phyloP scores from a whole-genome alignment of 768 basidiomycete genomes.

The Hydnomerulius pinastri region DNA sequence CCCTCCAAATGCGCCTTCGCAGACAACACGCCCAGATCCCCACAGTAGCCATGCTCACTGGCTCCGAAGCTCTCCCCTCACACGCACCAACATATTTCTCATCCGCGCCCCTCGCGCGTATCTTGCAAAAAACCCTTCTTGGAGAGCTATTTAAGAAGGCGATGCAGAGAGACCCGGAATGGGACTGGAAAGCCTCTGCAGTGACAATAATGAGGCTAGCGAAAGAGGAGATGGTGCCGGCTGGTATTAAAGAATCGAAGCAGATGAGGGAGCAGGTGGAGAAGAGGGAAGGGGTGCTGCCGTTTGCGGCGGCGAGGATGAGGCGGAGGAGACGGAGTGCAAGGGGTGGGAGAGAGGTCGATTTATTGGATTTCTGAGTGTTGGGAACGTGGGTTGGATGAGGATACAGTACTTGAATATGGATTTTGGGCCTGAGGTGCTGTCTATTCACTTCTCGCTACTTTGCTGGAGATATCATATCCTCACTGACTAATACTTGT shows the following conservation, averaged over 20 bases:
- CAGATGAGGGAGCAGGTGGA: background rate
- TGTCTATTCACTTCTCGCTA: too few species aligned
- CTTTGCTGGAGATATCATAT: too few species aligned
- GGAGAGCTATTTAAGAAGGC: slow-evolving; percentile 24
- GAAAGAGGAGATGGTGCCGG: slow-evolving; percentile 19
- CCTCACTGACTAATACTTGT: too few species aligned
- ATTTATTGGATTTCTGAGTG: slow-evolving; percentile 8
- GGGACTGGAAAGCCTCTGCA: slow-evolving; percentile 25
- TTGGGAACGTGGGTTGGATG: too few species aligned
- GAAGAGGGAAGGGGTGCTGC: slow-evolving; percentile 5
- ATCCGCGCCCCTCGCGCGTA: slow-evolving; percentile 20
- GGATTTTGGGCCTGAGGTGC: too few species aligned
- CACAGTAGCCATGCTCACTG: slow-evolving; percentile 18
- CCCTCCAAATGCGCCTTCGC: background rate
- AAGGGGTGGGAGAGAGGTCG: slow-evolving; percentile 20
- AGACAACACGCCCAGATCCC: slow-evolving; percentile 8
- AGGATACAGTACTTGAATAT: too few species aligned
- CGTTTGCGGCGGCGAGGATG: slow-evolving; percentile 28
- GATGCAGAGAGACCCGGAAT: slow-evolving; percentile 11
- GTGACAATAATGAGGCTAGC: slow-evolving; percentile 19
- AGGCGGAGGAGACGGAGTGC: slow-evolving; percentile 19
- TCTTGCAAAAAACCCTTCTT: slow-evolving; percentile 21
- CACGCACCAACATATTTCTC: slow-evolving; percentile 14
- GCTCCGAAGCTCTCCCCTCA: background rate
- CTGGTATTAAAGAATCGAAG: background rate